Percentiles rank a stretch among this genome's conserved stretches.
phyloP scores from a whole-genome alignment of 2,329 filamentous ascomycete genomes.

The Neopestalotiopsis clavispora region DNA sequence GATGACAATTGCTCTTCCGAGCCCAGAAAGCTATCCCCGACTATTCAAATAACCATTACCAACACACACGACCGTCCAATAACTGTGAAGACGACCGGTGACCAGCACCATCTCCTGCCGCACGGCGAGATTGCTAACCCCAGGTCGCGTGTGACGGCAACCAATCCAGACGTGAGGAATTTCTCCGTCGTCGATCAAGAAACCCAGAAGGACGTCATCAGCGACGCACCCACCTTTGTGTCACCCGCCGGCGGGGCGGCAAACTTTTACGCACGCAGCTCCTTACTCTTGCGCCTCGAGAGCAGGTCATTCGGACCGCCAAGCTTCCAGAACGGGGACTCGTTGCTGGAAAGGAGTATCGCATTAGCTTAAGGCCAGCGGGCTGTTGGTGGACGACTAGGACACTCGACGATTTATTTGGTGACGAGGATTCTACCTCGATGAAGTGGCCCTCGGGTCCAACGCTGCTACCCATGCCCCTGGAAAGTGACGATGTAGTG shows the following conservation, averaged over 20 bases:
- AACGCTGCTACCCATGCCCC: not conserved
- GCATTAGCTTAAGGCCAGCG: not conserved
- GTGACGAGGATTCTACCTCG: not conserved
- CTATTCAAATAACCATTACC: not conserved
- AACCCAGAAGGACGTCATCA: not conserved
- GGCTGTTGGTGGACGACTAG: not conserved
- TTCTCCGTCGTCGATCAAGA: constrained; percentile 8
- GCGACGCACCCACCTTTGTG: not conserved
- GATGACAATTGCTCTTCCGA: not conserved
- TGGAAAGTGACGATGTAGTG: not conserved
- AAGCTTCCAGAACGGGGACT: not conserved
- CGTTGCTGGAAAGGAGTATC: not conserved
- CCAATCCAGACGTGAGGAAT: not conserved
- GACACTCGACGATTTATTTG: not conserved
- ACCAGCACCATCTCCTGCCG: constrained; percentile 8
- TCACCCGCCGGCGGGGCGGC: not conserved
- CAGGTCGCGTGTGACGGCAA: not conserved
- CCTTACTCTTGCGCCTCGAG: not conserved
- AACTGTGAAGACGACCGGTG: not conserved
- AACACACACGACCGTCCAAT: not conserved
- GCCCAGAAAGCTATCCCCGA: not conserved
- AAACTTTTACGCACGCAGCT: constrained; percentile 3
- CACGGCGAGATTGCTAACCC: not conserved
- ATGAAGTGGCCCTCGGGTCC: not conserved
- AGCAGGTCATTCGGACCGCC: not conserved